A percentile compares a stretch with the other conserved stretches of the same genome.
Evolutionary conservation across 345 rosid species (phyloP).

Genomic region (Hevea brasiliensis): DNA sequence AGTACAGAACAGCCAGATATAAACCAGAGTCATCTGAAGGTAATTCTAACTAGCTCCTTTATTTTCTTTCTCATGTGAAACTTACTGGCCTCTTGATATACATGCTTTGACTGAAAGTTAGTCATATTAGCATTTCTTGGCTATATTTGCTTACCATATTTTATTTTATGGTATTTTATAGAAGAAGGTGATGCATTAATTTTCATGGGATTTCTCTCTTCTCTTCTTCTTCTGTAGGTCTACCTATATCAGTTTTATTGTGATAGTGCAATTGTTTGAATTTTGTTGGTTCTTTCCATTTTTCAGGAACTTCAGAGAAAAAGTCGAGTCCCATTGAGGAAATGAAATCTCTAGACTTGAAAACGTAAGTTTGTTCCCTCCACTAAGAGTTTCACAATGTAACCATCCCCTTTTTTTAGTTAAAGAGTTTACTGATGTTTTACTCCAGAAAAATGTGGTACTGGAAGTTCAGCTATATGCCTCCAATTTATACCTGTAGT

Average conservation of each 20-base stretch:
- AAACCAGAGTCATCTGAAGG: slow-evolving; percentile 73
- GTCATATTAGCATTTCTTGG: neutral
- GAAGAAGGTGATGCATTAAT: neutral
- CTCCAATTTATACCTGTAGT: neutral
- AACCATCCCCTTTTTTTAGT: neutral
- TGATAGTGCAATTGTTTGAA: neutral
- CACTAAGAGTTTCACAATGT: neutral
- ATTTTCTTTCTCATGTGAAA: neutral
- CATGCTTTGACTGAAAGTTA: neutral
- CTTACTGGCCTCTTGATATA: neutral
- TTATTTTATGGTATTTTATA: neutral
- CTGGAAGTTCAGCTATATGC: neutral
- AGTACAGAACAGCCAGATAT: slow-evolving; percentile 89
- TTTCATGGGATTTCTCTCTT: neutral
- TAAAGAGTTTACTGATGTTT: neutral
- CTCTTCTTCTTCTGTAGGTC: neutral
- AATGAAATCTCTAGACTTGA: slow-evolving; percentile 67
- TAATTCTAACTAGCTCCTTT: slow-evolving; percentile 24
- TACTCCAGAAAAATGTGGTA: neutral
- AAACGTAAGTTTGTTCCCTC: slow-evolving; percentile 51
- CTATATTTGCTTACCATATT: neutral
- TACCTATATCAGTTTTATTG: neutral
- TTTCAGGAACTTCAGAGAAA: slow-evolving; percentile 59
- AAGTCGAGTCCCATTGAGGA: slow-evolving; percentile 51
- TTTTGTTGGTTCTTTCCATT: slow-evolving; percentile 15